A percentile compares a stretch with the other conserved stretches of the same genome.
phyloP scores from a whole-genome alignment of 345 rosid genomes.

The Populus euphratica region DNA sequence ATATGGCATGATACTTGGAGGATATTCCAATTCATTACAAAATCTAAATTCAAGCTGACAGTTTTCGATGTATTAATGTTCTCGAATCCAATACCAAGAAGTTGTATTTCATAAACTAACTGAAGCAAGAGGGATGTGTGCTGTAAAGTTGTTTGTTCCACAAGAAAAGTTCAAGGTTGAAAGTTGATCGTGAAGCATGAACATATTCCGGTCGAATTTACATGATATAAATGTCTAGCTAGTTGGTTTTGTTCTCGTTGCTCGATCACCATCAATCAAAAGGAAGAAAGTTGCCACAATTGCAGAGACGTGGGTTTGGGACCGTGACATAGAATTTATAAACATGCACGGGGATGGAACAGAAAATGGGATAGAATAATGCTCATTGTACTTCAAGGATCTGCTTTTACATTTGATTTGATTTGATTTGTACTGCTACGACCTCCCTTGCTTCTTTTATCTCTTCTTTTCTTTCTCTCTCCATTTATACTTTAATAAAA shows the following conservation, averaged over 20 bases:
- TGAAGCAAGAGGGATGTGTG: neutral
- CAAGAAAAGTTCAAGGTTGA: neutral
- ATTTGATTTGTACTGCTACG: neutral
- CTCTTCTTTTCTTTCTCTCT: too few species aligned
- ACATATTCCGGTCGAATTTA: neutral
- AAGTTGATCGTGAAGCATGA: neutral
- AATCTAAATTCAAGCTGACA: neutral
- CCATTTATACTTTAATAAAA: too few species aligned
- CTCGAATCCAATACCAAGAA: neutral
- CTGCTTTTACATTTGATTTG: neutral
- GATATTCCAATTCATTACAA: neutral
- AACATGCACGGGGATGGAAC: slow-evolving; percentile 6
- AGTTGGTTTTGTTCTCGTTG: neutral
- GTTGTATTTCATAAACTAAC: neutral
- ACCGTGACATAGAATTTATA: neutral
- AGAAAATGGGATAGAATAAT: neutral
- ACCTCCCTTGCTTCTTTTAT: neutral
- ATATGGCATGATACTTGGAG: neutral
- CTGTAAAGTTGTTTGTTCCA: neutral
- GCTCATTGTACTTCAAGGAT: neutral
- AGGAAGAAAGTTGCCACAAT: slow-evolving; percentile 8
- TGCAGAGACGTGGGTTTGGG: neutral
- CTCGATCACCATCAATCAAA: neutral
- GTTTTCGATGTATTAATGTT: too few species aligned
- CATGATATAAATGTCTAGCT: slow-evolving; percentile 4